phyloP scores from a whole-genome alignment of 2,329 filamentous ascomycete species.

The Salinomyces thailandicus region DNA sequence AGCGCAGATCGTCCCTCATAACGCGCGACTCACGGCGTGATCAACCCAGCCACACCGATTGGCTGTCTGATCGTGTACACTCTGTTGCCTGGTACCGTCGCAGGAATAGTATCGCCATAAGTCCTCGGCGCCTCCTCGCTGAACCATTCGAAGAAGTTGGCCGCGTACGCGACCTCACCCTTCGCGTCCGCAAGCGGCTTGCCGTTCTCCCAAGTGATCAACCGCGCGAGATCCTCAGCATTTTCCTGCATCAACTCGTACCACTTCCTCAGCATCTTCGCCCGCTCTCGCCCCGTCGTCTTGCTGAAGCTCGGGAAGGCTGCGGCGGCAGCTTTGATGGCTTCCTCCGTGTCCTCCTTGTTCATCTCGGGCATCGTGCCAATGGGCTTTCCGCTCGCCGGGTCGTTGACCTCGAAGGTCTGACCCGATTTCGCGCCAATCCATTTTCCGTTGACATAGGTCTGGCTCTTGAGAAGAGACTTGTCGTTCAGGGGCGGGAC shows the following conservation, averaged over 20 bases:
- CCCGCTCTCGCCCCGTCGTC: slow-evolving; percentile 62
- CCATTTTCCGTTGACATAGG: slow-evolving; percentile 91
- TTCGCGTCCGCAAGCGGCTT: slow-evolving; percentile 69
- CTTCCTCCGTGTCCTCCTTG: slow-evolving; percentile 62
- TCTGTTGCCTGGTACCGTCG: slow-evolving; percentile 59
- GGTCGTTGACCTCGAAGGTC: slow-evolving; percentile 86
- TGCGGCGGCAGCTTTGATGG: slow-evolving; percentile 70
- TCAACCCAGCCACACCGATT: slow-evolving; percentile 70
- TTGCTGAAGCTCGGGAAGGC: slow-evolving; percentile 63
- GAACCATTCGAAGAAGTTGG: slow-evolving; percentile 73
- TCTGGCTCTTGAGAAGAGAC: slow-evolving; percentile 66
- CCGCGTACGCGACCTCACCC: slow-evolving; percentile 62
- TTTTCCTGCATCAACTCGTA: slow-evolving; percentile 72
- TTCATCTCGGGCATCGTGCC: slow-evolving; percentile 79
- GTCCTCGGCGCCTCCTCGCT: slow-evolving; percentile 63
- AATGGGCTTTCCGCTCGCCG: slow-evolving; percentile 69
- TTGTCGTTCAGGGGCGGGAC: slow-evolving; percentile 38
- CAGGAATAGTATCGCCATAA: slow-evolving; percentile 66
- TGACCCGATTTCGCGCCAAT: slow-evolving; percentile 72
- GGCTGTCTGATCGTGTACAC: slow-evolving; percentile 73
- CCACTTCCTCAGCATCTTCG: slow-evolving; percentile 67
- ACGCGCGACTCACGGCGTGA: slow-evolving; percentile 52
- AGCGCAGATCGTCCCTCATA: not conserved
- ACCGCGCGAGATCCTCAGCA: slow-evolving; percentile 64
- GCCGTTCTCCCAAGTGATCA: slow-evolving; percentile 86